A percentile compares a stretch with the other conserved stretches of the same genome.
Evolutionary conservation across 768 basidiomycete species (phyloP).

Genomic region (Russula virescens): DNA sequence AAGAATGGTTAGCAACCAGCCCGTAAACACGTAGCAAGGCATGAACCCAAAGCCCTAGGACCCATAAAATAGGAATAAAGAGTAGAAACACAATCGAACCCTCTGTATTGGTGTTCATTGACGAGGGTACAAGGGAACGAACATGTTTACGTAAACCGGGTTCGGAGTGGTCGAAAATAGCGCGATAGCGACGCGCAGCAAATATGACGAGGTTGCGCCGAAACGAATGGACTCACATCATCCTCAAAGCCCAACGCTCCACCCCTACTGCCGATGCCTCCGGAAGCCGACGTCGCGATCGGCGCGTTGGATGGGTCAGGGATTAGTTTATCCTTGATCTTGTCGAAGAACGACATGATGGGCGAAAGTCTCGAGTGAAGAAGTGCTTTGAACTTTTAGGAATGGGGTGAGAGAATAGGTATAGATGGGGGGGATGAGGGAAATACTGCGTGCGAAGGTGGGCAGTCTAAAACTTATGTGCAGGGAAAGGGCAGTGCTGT

Average conservation of each 20-base stretch:
- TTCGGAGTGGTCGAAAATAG: conserved; percentile 12
- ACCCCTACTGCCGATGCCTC: conserved; percentile 54
- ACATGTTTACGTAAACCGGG: conserved; percentile 23
- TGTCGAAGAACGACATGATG: conserved; percentile 52
- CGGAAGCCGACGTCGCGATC: conserved; percentile 38
- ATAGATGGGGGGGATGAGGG: neutral
- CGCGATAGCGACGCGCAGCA: conserved; percentile 5
- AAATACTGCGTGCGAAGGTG: neutral
- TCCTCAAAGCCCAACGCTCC: conserved; percentile 59
- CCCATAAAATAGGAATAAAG: conserved; percentile 58
- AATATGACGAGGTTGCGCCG: conserved; percentile 28
- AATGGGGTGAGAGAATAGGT: neutral
- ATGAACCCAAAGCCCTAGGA: conserved; percentile 64
- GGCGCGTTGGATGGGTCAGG: conserved; percentile 37
- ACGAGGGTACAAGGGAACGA: conserved; percentile 7
- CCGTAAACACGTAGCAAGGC: conserved; percentile 14
- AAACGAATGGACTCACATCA: conserved; percentile 54
- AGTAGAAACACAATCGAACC: conserved; percentile 55
- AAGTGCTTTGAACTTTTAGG: no score
- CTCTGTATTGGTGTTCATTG: conserved; percentile 32
- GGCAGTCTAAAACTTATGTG: neutral
- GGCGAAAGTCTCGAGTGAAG: neutral
- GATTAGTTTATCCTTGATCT: conserved; percentile 47
- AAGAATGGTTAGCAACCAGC: conserved; percentile 24
- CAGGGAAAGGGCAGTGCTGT: conserved; percentile 1